These are phyloP conservation scores for Backusella mclennaniae DNA, from an alignment of 192 early-diverging fungal genomes.

Conservation along the genomic window DNA sequence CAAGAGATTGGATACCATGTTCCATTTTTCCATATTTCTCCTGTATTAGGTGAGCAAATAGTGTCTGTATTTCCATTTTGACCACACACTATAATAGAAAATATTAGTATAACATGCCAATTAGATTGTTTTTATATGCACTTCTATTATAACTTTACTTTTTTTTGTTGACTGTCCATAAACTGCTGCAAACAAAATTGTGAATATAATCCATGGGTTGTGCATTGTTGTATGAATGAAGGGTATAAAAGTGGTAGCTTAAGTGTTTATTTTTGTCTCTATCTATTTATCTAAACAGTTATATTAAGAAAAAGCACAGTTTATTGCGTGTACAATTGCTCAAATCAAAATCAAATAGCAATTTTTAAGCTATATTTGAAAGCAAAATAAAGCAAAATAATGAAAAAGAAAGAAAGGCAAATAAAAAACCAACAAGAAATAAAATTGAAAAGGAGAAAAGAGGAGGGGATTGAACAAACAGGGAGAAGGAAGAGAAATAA, in stretches of 20 bases:
- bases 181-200: not conserved
- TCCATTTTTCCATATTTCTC: conserved; percentile 16
- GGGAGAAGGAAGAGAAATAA: not conserved
- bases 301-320: not conserved
- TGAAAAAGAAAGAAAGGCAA: not conserved
- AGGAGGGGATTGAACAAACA: not conserved
- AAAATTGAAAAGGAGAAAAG: conserved; percentile 1
- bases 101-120: conserved; percentile 5
- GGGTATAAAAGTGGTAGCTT: not conserved
- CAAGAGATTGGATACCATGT: conserved; percentile 18
- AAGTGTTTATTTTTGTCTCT: not conserved
- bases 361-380: not conserved
- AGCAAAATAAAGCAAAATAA: not conserved
- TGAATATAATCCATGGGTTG: not conserved
- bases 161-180: conserved; percentile 7
- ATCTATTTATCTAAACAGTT: not conserved
- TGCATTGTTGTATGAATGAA: not conserved
- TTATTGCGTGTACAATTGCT: not conserved
- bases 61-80: conserved; percentile 17
- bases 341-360: not conserved
- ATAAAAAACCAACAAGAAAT: not conserved
- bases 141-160: not conserved
- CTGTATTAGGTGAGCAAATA: conserved; percentile 8
- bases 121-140: not conserved
- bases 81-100: conserved; percentile 1